Base-by-base conservation (phyloP, 805 yeast genomes). In the Groenewaldozyma tartarivorans region DNA sequence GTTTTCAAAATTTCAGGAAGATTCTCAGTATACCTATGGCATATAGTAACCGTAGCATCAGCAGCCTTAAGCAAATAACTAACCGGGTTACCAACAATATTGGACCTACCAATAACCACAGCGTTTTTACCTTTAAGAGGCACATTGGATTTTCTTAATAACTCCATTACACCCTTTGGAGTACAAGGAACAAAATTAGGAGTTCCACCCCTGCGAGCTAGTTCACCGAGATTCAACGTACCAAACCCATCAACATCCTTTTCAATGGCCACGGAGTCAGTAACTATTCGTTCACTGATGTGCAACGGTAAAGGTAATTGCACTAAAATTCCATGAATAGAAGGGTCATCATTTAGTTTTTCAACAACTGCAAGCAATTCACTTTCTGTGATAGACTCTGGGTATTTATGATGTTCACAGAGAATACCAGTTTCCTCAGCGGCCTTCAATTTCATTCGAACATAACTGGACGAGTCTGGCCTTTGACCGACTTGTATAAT, bases 221-320 rank as follows among this genome's bases (percentile, higher is more conserved):
- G 72, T 58, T 92, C 96, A 47, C 96, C 97, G 45, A 85, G 78
- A 62, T 90, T 92, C 55, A 69, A 70, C 45, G 90, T 78, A 40
- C 86, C 90, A 57, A 90, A 90, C 2, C 97, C 98, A 61, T 90
- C 98, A 38, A 92, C 96, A 57, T 90, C 98, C 64, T 90, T 90
- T 40, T 72, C 77, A 17, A 82, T 75, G n/a, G 69, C 61, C 17
- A 90, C 96, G 2, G 87, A 71, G 54, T 80, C 77, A 36, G 96
- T 87, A 49, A 90, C 69, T 42, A 65, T 60, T 38, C 81, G 75
- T 66, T 90, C 97, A 57, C 85, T 74, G 44, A 90, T 67, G 55
- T 81, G 87, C 24, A 64, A 59, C 30, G 97, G 98, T 44, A 90
- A 66, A 3, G 98, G 98, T 54, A 90, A 71, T 64, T 88, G 98